Evolutionary conservation across 2,329 filamentous ascomycete genomes (phyloP).

Genomic region (Colletotrichum orbiculare): DNA sequence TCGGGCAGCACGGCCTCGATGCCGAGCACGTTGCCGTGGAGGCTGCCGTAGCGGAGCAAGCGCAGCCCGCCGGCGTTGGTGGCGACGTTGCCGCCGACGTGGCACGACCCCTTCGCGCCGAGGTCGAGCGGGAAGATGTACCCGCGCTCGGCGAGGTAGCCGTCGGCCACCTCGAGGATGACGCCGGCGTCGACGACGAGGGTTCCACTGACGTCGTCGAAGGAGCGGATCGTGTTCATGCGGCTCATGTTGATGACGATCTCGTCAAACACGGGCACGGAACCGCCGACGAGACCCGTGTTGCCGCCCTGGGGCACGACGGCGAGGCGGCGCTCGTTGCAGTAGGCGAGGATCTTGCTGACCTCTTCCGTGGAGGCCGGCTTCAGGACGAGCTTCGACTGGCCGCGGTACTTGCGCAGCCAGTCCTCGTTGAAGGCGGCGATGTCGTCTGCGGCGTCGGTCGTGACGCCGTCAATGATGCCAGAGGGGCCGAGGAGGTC

Average conservation of each 20-base stretch:
- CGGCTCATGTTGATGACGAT: conserved; percentile 91
- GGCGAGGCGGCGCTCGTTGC: conserved; percentile 90
- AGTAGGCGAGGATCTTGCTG: conserved; percentile 91
- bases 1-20: conserved; percentile 94
- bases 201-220: conserved; percentile 92
- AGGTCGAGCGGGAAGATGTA: conserved; percentile 96
- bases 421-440: conserved; percentile 96
- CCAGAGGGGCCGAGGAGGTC: conserved; percentile 84
- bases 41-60: conserved; percentile 89
- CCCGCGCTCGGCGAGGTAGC: conserved; percentile 82
- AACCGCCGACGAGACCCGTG: conserved; percentile 94
- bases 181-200: conserved; percentile 91
- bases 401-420: conserved; percentile 98
- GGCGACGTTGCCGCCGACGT: conserved; percentile 94
- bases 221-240: conserved; percentile 91
- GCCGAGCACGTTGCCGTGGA: conserved; percentile 93
- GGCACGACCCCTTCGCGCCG: conserved; percentile 97
- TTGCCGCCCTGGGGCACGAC: conserved; percentile 98
- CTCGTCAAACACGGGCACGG: conserved; percentile 97
- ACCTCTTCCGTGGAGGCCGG: conserved; percentile 88
- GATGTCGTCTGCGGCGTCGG: conserved; percentile 80
- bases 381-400: conserved; percentile 87
- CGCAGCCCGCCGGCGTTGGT: conserved; percentile 95
- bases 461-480: conserved; percentile 84
- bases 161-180: conserved; percentile 89